Evolutionary conservation across 495 filamentous ascomycete species (phyloP).

Genomic region (Talaromyces proteolyticus): DNA sequence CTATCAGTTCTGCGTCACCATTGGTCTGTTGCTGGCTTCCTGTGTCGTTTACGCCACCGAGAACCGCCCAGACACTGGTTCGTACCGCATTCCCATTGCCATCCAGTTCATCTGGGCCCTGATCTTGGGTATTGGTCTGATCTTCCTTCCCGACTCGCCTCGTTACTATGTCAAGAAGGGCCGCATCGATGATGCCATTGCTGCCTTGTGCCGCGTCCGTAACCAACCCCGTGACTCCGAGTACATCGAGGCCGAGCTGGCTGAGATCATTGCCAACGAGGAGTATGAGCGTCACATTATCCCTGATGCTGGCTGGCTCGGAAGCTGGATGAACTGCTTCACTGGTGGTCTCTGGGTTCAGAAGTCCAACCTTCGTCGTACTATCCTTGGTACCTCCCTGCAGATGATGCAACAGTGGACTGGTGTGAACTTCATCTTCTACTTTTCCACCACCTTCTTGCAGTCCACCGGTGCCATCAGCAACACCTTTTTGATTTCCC

Average conservation of each 20-base stretch:
- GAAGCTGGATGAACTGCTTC: slow-evolving; percentile 63
- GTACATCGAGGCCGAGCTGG: slow-evolving; percentile 60
- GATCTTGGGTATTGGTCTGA: slow-evolving; percentile 57
- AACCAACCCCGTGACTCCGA: slow-evolving; percentile 50
- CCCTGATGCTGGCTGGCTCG: slow-evolving; percentile 52
- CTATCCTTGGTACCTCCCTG: slow-evolving; percentile 66
- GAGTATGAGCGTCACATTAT: slow-evolving; percentile 60
- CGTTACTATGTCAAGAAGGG: slow-evolving; percentile 54
- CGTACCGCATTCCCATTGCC: slow-evolving; percentile 67
- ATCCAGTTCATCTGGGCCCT: slow-evolving; percentile 64
- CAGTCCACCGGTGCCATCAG: slow-evolving; percentile 56
- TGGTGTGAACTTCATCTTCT: slow-evolving; percentile 92
- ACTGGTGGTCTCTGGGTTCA: slow-evolving; percentile 53
- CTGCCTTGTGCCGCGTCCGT: slow-evolving; percentile 34
- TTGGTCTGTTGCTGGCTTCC: slow-evolving; percentile 66
- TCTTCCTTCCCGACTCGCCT: slow-evolving; percentile 72
- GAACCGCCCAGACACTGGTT: slow-evolving; percentile 52
- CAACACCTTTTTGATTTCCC: slow-evolving; percentile 71
- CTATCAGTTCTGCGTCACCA: slow-evolving; percentile 69
- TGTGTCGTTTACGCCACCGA: slow-evolving; percentile 67
- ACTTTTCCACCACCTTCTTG: slow-evolving; percentile 81
- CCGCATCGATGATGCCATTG: slow-evolving; percentile 21
- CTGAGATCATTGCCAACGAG: slow-evolving; percentile 72
- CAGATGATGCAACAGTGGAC: slow-evolving; percentile 85
- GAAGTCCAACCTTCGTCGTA: slow-evolving; percentile 64